phyloP scores from a whole-genome alignment of 805 yeast genomes.

The Candida tallmaniae region DNA sequence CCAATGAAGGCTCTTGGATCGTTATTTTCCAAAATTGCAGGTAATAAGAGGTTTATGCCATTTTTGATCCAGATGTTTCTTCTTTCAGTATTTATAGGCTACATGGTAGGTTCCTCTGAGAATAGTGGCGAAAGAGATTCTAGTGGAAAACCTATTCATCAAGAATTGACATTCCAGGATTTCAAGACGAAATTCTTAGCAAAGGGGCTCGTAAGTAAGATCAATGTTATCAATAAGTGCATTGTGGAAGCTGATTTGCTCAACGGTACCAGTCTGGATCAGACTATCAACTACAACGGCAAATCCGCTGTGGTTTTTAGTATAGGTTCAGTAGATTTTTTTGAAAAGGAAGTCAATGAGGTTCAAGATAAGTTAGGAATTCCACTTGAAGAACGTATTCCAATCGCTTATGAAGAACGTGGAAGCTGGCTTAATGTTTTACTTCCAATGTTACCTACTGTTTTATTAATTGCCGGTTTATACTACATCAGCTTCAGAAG shows the following conservation, averaged over 20 bases:
- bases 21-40: constrained; percentile 2
- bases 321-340: constrained; percentile 80
- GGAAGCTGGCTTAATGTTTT: constrained; percentile 60
- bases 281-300: constrained; percentile 33
- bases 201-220: constrained; percentile 69
- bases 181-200: constrained; percentile 76
- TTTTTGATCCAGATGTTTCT: not conserved
- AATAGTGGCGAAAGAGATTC: constrained; percentile 6
- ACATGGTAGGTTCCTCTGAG: not conserved
- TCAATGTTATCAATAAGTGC: constrained; percentile 69
- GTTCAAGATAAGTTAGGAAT: constrained; percentile 68
- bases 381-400: constrained; percentile 67
- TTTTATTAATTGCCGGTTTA: constrained; percentile 74
- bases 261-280: constrained; percentile 38
- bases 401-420: constrained; percentile 69
- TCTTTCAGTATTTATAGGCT: not conserved
- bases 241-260: constrained; percentile 67
- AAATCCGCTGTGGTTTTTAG: constrained; percentile 62
- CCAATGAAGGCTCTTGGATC: constrained; percentile 4
- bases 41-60: constrained; percentile 3
- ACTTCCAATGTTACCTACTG: constrained; percentile 75
- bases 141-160: too few relatives aligned
- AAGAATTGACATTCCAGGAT: constrained; percentile 64
- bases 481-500: constrained; percentile 58
- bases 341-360: constrained; percentile 76